phyloP scores from a whole-genome alignment of 192 early-diverging fungal species.

The Coemansia sp. region DNA sequence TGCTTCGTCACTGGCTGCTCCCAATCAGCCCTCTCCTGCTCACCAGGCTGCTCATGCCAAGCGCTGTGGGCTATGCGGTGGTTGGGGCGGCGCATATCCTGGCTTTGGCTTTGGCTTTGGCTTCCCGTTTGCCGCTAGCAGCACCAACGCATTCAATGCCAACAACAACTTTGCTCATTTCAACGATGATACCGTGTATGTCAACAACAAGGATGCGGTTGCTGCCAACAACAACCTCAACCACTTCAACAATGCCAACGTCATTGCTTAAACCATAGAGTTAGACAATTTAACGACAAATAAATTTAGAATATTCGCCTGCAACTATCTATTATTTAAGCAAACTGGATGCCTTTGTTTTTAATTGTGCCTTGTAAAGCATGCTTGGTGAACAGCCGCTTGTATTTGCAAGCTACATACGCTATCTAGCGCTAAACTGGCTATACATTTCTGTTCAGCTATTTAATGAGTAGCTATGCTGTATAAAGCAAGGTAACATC shows the following conservation, averaged over 20 bases:
- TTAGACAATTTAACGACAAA: no score
- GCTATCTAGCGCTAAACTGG: no score
- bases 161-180: neutral
- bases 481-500: no score
- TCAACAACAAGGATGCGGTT: neutral
- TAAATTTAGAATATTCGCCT: no score
- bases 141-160: conserved; percentile 5
- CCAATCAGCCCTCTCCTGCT: neutral
- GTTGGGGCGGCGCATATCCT: neutral
- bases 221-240: neutral
- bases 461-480: no score
- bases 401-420: no score
- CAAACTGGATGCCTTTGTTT: no score
- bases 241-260: neutral
- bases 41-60: neutral
- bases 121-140: conserved; percentile 4
- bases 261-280: no score
- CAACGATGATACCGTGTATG: neutral
- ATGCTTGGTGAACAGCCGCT: no score
- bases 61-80: neutral
- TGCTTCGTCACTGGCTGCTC: neutral
- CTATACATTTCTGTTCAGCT: no score
- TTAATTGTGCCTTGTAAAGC: no score
- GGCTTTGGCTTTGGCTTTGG: neutral
- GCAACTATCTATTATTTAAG: no score